phyloP scores from a whole-genome alignment of 306 rosid genomes.

The Rubus parviflorus region DNA sequence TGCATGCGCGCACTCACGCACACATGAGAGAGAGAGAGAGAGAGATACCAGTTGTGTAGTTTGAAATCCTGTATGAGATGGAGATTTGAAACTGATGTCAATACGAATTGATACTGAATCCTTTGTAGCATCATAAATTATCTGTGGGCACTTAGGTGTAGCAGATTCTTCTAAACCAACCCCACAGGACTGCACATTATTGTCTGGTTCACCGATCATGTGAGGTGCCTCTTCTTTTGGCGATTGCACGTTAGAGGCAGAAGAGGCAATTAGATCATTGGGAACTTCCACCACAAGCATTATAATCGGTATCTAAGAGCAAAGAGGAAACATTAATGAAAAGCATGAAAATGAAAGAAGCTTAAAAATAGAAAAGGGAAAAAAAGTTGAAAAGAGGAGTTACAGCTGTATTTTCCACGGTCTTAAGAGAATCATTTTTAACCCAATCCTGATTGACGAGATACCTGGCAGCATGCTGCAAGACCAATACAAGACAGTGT shows the following conservation, averaged over 20 bases:
- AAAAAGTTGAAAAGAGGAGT: slow-evolving; percentile 24
- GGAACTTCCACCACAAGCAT: slow-evolving; percentile 99
- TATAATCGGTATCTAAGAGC: slow-evolving; percentile 79
- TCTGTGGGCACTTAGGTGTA: slow-evolving; percentile 51
- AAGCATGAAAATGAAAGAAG: slow-evolving; percentile 9
- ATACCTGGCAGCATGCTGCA: slow-evolving; percentile 97
- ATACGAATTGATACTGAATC: slow-evolving; percentile 77
- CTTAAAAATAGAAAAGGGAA: slow-evolving; percentile 13
- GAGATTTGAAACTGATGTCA: slow-evolving; percentile 89
- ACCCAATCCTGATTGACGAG: slow-evolving; percentile 98
- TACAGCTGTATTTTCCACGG: slow-evolving; percentile 98
- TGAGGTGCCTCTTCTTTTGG: slow-evolving; percentile 64
- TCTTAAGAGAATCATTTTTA: slow-evolving; percentile 81
- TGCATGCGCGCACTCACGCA: neutral
- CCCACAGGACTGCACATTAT: slow-evolving; percentile 40
- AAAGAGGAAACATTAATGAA: slow-evolving; percentile 30
- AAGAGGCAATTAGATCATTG: slow-evolving; percentile 55
- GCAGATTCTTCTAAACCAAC: slow-evolving; percentile 58
- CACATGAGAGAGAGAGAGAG: slow-evolving; percentile 5
- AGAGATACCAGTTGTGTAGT: slow-evolving; percentile 80
- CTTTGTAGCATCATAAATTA: slow-evolving; percentile 38
- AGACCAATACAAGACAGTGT: slow-evolving; percentile 20
- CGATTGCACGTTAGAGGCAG: slow-evolving; percentile 63
- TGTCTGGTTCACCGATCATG: slow-evolving; percentile 45
- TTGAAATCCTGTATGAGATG: slow-evolving; percentile 93